Base-by-base conservation (phyloP, 495 filamentous ascomycete genomes). In the Penicillium cataractarum region DNA sequence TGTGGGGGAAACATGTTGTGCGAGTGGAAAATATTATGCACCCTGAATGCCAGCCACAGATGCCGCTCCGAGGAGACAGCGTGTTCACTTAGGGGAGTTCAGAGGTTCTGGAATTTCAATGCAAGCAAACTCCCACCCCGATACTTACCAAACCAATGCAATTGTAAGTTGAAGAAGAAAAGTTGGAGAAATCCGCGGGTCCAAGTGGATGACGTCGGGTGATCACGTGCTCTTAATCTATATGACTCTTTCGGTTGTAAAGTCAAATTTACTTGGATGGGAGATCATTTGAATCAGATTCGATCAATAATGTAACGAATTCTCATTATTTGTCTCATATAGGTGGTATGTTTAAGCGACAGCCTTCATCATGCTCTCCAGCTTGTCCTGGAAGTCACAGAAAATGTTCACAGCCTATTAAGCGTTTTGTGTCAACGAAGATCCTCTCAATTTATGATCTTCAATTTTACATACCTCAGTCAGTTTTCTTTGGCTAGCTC, bases 1-100 rank as follows among this genome's bases (percentile, higher is more conserved):
- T 87, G 86, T 33, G 89, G 87, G 50, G 89, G 89, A 64, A 89
- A 89, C 90, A 94, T 93, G 40, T 33, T 48, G 60, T 49, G 57
- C 26, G 15, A 32, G 31, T 9, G 54, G 60, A 67, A 63, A 60
- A 64, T 59, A 60, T 60, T 48, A 62, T 54, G 32, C 44, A 52
- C 46, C 21, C 32, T 24, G 49, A 19, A 19, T 27, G 4, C 35
- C 29, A 33, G 35, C 49, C 55, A 37, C 48, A 15, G 24, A 49
- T 52, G 24, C 21, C 31, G 35, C 46, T 44, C 19, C 27, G n/a
- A 32, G 26, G 42, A 24, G 19, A 9, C 19, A 46, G 19, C 19
- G 21, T 4, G 8, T 19, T 46, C 10, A 24, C 19, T 0, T 22
- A 46, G 19, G 6, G 3, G 10, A 4, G 42, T 9, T 24, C 42